A percentile compares a stretch with the other conserved stretches of the same genome.
Conservation (phyloP, 2,329 filamentous ascomycete species). For the Amylocarpus encephaloides region DNA sequence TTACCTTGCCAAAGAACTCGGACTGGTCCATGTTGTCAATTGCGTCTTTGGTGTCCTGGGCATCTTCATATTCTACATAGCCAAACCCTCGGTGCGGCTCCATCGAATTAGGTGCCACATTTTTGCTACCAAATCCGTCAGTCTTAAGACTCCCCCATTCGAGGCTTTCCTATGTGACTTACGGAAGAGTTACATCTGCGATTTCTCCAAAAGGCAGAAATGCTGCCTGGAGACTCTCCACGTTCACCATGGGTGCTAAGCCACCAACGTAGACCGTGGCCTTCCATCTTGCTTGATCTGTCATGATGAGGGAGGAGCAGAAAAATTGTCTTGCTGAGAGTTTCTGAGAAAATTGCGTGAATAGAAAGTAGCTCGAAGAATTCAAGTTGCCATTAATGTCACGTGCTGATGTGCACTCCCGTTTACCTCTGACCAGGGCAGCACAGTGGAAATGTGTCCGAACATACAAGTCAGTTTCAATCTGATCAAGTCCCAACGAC, state of each 20-base stretch:
- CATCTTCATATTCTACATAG: slow-evolving; percentile 89
- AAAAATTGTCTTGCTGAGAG: too few species aligned
- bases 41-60: slow-evolving; percentile 82
- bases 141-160: not conserved
- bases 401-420: not conserved
- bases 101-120: slow-evolving; percentile 70
- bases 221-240: slow-evolving; percentile 72
- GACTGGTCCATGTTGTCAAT: slow-evolving; percentile 99
- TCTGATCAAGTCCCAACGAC: slow-evolving; percentile 3
- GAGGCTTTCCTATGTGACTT: slow-evolving; percentile 8
- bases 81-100: slow-evolving; percentile 88
- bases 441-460: slow-evolving; percentile 1
- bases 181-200: slow-evolving; percentile 77
- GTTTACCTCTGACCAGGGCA: not conserved
- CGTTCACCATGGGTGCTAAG: slow-evolving; percentile 71
- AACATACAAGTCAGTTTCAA: slow-evolving; percentile 5
- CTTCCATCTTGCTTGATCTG: slow-evolving; percentile 77
- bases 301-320: slow-evolving; percentile 51
- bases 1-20: slow-evolving; percentile 84
- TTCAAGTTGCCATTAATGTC: not conserved
- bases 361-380: too few species aligned
- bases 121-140: slow-evolving; percentile 46
- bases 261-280: slow-evolving; percentile 90
- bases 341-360: too few species aligned
- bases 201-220: slow-evolving; percentile 98